A percentile compares a stretch with the other conserved stretches of the same genome.
Conservation (phyloP, 108 stramenopile species). For the Schizochytrium sp. region DNA sequence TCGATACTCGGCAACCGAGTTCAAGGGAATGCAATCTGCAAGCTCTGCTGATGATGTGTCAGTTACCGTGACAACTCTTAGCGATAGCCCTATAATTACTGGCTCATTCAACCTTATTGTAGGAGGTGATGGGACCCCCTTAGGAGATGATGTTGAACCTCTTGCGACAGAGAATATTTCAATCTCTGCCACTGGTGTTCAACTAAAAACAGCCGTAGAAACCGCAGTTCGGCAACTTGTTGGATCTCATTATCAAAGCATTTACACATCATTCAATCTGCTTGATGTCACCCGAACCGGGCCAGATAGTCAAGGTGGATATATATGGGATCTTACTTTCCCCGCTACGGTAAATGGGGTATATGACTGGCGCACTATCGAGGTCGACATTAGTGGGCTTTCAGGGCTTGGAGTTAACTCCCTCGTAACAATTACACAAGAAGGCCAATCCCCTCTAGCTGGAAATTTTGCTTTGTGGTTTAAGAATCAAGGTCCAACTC, state of each 20-base stretch:
- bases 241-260: neutral
- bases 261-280: neutral
- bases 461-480: constrained; percentile 45
- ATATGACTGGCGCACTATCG: neutral
- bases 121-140: constrained; percentile 27
- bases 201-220: neutral
- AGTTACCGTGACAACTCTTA: neutral
- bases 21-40: neutral
- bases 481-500: neutral
- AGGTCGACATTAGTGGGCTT: neutral
- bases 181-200: neutral
- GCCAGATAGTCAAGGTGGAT: constrained; percentile 3
- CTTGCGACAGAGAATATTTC: neutral
- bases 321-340: constrained; percentile 41
- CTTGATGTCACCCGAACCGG: neutral
- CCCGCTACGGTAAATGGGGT: neutral
- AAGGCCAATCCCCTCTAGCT: constrained; percentile 2
- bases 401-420: neutral
- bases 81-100: neutral
- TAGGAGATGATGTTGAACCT: constrained; percentile 4
- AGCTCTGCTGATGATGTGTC: constrained; percentile 11
- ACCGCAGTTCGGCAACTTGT: neutral
- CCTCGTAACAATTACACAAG: neutral
- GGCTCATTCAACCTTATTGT: constrained; percentile 22
- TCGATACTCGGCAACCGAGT: neutral